Conservation (phyloP, 75 land plant genomes). For the Larix kaempferi region DNA sequence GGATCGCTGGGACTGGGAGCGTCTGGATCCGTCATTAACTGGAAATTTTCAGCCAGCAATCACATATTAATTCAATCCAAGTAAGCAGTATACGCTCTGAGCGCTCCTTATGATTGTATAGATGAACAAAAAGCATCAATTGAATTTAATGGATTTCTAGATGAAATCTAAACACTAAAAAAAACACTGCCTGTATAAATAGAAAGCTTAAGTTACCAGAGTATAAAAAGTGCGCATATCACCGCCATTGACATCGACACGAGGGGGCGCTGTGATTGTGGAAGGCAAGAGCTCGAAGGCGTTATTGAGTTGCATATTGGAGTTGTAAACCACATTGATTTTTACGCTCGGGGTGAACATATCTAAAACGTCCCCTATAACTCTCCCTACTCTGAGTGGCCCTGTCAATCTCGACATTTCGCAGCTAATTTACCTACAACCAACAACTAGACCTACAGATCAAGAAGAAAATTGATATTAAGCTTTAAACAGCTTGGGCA, state of each 20-base stretch:
- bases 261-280: conserved; percentile 42
- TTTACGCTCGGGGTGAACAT: conserved; percentile 44
- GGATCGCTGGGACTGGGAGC: conserved; percentile 96
- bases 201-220: conserved; percentile 29
- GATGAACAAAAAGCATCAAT: no score
- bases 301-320: conserved; percentile 60
- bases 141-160: no score
- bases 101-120: no score
- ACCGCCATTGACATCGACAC: conserved; percentile 55
- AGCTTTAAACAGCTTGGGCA: no score
- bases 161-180: no score
- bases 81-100: no score
- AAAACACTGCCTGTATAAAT: no score
- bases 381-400: conserved; percentile 62
- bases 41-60: neutral
- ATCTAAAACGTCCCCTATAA: conserved; percentile 76
- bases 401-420: conserved; percentile 52
- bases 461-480: neutral
- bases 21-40: conserved; percentile 91
- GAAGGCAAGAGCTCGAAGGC: conserved; percentile 78
- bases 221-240: conserved; percentile 68
- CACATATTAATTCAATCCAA: neutral
- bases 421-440: neutral
- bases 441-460: neutral
- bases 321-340: conserved; percentile 58